A percentile compares a stretch with the other conserved stretches of the same genome.
Conservation (phyloP, 306 rosid genomes). For the Rosa rugosa region DNA sequence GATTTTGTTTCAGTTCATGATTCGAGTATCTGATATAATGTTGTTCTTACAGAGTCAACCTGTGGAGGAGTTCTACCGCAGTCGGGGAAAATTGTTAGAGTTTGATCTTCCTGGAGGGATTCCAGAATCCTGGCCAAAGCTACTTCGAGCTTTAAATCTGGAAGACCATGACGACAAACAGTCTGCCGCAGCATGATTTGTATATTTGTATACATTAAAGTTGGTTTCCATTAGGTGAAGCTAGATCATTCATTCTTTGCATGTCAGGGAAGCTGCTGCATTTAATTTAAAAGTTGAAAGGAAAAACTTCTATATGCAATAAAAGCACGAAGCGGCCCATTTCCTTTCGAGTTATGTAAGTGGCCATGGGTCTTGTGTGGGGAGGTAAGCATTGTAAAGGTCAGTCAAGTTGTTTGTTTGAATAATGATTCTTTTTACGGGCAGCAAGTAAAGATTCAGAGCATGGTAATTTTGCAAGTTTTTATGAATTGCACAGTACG, state of each 20-base stretch:
- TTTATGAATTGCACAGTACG: not conserved
- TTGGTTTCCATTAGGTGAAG: slow-evolving; percentile 14
- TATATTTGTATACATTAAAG: too few relatives aligned
- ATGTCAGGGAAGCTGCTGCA: slow-evolving; percentile 10
- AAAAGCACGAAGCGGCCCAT: slow-evolving; percentile 11
- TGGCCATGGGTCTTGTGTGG: not conserved
- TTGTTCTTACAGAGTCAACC: slow-evolving; percentile 45
- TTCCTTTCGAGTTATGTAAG: slow-evolving; percentile 17
- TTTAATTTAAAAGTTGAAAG: slow-evolving; percentile 5
- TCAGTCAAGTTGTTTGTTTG: slow-evolving; percentile 4
- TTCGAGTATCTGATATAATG: not conserved
- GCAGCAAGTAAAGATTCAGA: not conserved
- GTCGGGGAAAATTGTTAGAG: slow-evolving; percentile 45
- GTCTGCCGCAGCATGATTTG: slow-evolving; percentile 42
- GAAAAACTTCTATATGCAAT: slow-evolving; percentile 17
- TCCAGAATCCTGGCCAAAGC: slow-evolving; percentile 58
- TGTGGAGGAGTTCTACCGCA: slow-evolving; percentile 45
- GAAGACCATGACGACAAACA: slow-evolving; percentile 35
- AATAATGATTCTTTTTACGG: not conserved
- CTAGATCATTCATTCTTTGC: slow-evolving; percentile 35
- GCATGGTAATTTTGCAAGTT: not conserved
- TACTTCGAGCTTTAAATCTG: slow-evolving; percentile 47
- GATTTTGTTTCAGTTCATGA: slow-evolving; percentile 2
- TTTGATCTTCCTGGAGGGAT: slow-evolving; percentile 56
- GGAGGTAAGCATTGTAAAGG: not conserved